Evolutionary conservation across 225 moss, liverwort and hornwort species (phyloP).

Genomic region (Neckera pumila): DNA sequence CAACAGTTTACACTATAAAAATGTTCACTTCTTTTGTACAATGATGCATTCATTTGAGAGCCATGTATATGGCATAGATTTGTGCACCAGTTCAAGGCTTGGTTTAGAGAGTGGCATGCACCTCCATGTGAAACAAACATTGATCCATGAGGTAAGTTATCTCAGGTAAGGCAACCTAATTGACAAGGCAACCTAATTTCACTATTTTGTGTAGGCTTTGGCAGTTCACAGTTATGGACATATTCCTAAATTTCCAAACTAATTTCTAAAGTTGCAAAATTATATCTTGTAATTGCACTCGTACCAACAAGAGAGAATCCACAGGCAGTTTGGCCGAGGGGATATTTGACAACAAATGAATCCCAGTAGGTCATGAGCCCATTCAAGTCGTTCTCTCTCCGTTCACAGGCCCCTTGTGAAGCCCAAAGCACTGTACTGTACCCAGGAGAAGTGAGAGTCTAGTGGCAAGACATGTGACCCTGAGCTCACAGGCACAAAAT

Average conservation of each 20-base stretch:
- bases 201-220: neutral
- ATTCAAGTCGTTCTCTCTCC: neutral
- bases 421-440: neutral
- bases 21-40: no score
- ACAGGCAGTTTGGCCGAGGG: neutral
- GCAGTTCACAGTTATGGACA: neutral
- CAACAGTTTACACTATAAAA: no score
- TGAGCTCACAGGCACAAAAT: neutral
- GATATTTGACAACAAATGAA: neutral
- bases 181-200: no score
- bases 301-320: neutral
- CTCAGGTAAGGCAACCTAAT: no score
- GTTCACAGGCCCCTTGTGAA: conserved; percentile 5
- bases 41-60: no score
- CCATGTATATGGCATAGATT: no score
- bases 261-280: no score
- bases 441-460: neutral
- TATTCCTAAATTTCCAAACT: neutral
- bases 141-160: no score
- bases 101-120: no score
- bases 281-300: neutral
- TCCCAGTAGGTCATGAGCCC: neutral
- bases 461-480: conserved; percentile 7
- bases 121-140: no score
- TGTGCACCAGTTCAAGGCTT: no score